Conservation (phyloP, 2,329 filamentous ascomycete species). For the Plenodomus lindquistii region DNA sequence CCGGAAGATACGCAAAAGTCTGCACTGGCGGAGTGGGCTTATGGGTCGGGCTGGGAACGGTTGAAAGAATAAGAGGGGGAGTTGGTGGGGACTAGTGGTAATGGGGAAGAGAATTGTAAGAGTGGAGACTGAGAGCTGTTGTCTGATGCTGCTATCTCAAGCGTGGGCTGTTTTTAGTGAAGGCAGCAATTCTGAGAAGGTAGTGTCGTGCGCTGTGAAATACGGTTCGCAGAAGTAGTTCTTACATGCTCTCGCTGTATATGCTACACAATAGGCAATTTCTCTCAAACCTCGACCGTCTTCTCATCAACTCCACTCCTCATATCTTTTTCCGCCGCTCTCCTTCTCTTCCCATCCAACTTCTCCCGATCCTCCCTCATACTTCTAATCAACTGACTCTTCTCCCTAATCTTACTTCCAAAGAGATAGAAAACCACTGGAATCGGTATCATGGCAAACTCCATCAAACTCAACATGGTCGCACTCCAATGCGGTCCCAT, state of each 20-base stretch:
- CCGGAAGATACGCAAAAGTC: constrained; percentile 8
- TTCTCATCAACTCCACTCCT: constrained; percentile 30
- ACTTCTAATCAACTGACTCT: constrained; percentile 57
- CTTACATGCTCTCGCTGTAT: not conserved
- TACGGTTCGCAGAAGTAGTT: no score
- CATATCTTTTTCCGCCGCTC: constrained; percentile 40
- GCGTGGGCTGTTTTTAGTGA: constrained; percentile 8
- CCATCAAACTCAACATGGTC: constrained; percentile 73
- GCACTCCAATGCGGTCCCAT: constrained; percentile 79
- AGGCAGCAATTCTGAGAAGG: not conserved
- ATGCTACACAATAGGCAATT: not conserved
- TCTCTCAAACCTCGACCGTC: constrained; percentile 14
- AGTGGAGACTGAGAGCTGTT: constrained; percentile 1
- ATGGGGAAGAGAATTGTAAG: not conserved
- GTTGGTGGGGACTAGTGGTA: no score
- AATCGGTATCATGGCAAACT: constrained; percentile 75
- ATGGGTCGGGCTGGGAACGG: constrained; percentile 1
- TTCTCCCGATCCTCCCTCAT: constrained; percentile 52
- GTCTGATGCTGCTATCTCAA: constrained; percentile 1
- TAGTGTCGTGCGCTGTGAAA: not conserved
- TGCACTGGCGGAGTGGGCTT: constrained; percentile 9
- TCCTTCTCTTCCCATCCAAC: constrained; percentile 45
- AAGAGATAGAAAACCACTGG: constrained; percentile 76
- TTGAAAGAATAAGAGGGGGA: not conserved
- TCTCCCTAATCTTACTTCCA: constrained; percentile 59